These are phyloP conservation scores for Trichoderma aggressivum DNA, from an alignment of 2,329 filamentous ascomycete genomes.

Conservation along the genomic window DNA sequence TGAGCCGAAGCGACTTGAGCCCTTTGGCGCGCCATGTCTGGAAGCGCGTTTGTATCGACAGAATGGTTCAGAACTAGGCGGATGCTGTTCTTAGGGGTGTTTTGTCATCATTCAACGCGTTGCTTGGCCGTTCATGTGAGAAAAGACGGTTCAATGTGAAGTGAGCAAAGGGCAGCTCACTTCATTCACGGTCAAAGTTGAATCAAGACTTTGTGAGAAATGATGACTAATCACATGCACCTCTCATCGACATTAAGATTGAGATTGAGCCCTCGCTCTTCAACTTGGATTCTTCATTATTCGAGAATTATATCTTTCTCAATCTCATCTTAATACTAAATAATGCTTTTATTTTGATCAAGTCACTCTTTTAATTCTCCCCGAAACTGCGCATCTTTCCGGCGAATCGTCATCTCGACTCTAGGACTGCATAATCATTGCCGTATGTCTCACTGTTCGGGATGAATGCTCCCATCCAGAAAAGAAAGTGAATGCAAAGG, in stretches of 20 bases:
- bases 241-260: neutral
- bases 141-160: neutral
- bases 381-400: neutral
- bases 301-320: neutral
- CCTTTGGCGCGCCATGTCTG: constrained; percentile 11
- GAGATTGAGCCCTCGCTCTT: neutral
- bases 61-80: neutral
- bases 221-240: neutral
- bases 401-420: neutral
- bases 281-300: neutral
- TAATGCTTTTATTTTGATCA: neutral
- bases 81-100: neutral
- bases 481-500: neutral
- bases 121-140: neutral
- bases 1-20: neutral
- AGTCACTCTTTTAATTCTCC: neutral
- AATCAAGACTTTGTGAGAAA: neutral
- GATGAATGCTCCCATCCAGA: neutral
- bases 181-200: neutral
- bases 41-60: neutral
- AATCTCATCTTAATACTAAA: neutral
- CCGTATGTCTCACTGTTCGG: neutral
- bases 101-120: neutral
- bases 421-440: neutral
- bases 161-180: neutral